Percentiles rank a stretch among this genome's conserved stretches.
Evolutionary conservation across 2,329 filamentous ascomycete species (phyloP).

Genomic region (Bipolaris zeicola): DNA sequence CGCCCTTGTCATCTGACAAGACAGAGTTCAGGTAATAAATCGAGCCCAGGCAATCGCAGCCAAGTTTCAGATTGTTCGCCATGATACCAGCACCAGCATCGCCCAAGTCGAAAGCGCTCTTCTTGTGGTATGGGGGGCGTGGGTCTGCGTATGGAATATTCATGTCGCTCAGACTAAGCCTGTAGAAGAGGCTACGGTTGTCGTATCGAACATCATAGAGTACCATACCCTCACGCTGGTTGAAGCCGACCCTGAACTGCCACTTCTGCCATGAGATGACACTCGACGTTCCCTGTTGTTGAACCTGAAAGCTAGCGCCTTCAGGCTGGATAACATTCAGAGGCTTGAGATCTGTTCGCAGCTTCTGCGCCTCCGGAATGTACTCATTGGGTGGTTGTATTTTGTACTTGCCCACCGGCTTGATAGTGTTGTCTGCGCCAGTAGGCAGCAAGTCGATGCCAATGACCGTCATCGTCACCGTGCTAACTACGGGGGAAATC

Average conservation of each 20-base stretch:
- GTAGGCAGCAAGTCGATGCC: conserved; percentile 73
- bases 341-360: conserved; percentile 67
- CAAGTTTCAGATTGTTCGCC: conserved; percentile 71
- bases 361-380: conserved; percentile 65
- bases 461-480: conserved; percentile 66
- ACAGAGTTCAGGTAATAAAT: conserved; percentile 70
- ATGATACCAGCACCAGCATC: conserved; percentile 69
- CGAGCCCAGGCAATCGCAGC: conserved; percentile 72
- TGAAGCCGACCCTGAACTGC: conserved; percentile 72
- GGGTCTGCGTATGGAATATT: conserved; percentile 68
- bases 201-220: conserved; percentile 70
- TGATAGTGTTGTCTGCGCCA: conserved; percentile 65
- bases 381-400: conserved; percentile 68
- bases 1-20: conserved; percentile 64
- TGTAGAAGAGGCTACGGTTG: conserved; percentile 68
- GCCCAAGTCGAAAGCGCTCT: conserved; percentile 69
- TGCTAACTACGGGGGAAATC: conserved; percentile 71
- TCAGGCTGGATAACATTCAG: conserved; percentile 69
- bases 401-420: conserved; percentile 62
- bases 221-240: conserved; percentile 71
- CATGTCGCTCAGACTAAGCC: conserved; percentile 71
- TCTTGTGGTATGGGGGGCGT: conserved; percentile 70
- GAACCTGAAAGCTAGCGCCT: conserved; percentile 65
- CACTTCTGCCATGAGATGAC: conserved; percentile 72
- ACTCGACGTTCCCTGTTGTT: conserved; percentile 59